These are phyloP conservation scores for Taxawa tesnikishii DNA, from an alignment of 2,329 filamentous ascomycete genomes.

Conservation along the genomic window DNA sequence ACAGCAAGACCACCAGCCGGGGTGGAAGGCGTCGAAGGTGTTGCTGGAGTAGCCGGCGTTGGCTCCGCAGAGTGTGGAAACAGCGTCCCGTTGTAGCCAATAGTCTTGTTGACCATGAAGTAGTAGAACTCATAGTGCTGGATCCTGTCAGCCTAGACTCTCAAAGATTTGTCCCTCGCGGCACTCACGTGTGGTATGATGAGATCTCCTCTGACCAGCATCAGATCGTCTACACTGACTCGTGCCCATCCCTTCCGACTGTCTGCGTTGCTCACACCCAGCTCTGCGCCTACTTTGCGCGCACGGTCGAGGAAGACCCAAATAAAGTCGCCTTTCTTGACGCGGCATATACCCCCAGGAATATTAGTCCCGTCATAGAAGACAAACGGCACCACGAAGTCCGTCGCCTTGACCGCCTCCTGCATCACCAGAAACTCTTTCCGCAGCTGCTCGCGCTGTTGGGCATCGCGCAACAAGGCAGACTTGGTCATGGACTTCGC, in stretches of 20 bases:
- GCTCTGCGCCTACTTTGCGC: constrained; percentile 75
- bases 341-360: constrained; percentile 67
- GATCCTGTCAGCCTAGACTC: constrained; percentile 11
- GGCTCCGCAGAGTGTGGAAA: constrained; percentile 60
- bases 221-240: constrained; percentile 87
- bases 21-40: constrained; percentile 2
- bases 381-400: constrained; percentile 86
- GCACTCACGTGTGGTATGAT: constrained; percentile 87
- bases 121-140: constrained; percentile 97
- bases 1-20: constrained; percentile 7
- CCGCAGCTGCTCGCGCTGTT: constrained; percentile 59
- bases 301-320: constrained; percentile 92
- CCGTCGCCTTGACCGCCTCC: constrained; percentile 75
- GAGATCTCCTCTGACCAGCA: constrained; percentile 80
- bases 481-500: constrained; percentile 70
- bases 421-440: constrained; percentile 75
- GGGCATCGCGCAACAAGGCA: constrained; percentile 65
- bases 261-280: constrained; percentile 56
- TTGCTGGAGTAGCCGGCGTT: constrained; percentile 27
- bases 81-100: constrained; percentile 60
- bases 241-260: constrained; percentile 76
- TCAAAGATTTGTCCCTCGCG: too few species aligned
- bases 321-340: constrained; percentile 86
- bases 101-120: constrained; percentile 80
- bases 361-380: constrained; percentile 94